A percentile compares a stretch with the other conserved stretches of the same genome.
phyloP scores from a whole-genome alignment of 768 basidiomycete genomes.

The Lactarius quietus region DNA sequence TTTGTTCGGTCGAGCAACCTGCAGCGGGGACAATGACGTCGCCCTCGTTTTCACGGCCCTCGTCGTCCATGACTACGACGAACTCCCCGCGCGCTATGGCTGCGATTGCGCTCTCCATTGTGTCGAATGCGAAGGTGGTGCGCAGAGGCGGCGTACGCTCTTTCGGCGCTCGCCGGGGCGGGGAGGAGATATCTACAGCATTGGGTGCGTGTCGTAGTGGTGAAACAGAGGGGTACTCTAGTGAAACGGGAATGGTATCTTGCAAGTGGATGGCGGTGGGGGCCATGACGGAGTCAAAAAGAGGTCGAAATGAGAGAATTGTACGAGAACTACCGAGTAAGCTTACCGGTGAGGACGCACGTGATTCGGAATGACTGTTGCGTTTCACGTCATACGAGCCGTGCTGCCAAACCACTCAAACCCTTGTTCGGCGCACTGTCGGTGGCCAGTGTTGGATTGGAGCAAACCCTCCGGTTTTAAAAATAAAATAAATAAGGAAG shows the following conservation, averaged over 20 bases:
- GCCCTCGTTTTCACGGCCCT: conserved; percentile 93
- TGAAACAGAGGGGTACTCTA: neutral
- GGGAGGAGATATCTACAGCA: conserved; percentile 19
- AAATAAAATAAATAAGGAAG: too few relatives aligned
- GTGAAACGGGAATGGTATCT: neutral
- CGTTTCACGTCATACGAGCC: neutral
- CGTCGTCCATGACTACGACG: conserved; percentile 97
- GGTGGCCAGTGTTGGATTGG: too few relatives aligned
- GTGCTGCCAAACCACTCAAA: too few relatives aligned
- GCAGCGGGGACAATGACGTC: conserved; percentile 89
- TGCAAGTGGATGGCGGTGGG: conserved; percentile 12
- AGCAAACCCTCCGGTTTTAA: too few relatives aligned
- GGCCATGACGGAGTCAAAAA: conserved; percentile 4
- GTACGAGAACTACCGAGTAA: neutral
- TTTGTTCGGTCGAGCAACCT: conserved; percentile 87
- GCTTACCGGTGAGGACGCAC: neutral
- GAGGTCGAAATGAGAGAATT: neutral
- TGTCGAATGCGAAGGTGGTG: conserved; percentile 63
- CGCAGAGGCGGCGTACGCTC: conserved; percentile 29
- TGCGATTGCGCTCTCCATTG: conserved; percentile 72
- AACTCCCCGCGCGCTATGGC: conserved; percentile 83
- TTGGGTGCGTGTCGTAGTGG: conserved; percentile 5
- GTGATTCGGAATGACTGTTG: neutral
- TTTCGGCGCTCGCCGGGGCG: conserved; percentile 29
- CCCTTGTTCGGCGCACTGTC: too few relatives aligned